Evolutionary conservation across 257 asterid genomes (phyloP), one percentile per base, ranked within the genome.

Genomic region (Scutellaria barbata): DNA sequence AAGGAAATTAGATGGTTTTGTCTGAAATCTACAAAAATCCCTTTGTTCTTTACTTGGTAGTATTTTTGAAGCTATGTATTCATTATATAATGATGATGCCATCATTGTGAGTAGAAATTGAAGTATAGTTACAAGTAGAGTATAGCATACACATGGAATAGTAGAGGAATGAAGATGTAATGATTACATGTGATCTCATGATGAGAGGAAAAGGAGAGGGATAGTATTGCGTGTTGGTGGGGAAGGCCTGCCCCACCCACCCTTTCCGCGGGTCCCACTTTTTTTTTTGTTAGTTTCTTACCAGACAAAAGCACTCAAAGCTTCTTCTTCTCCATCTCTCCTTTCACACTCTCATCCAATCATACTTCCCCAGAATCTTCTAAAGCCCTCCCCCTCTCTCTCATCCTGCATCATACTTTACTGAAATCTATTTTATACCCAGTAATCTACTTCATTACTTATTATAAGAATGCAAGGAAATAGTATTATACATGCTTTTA

Each of bases 261-360:
- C 75, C 88, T 81, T 85, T 79, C 40, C 42, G 72, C 48, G 81
- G 83, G 86, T 0, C 63, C 86, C 83, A 6, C 47, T 39, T 5
- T 11, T 72, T 11, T 72, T 72, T 86, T 79, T 83, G 85, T 72
- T 81, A 81, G 82, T 81, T 77, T 71, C 30, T 77, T 74, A 81
- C 85, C 84, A 79, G 87, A 86, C 89, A 84, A 83, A 86, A 86
- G 87, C 83, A 72, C 54, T 42, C 43, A 65, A 71, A 79, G 77
- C 83, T 79, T 76, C 81, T 81, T 70, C 83, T 74, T 75, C 85
- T 51, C 62, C 77, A 48, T 46, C 81, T 61, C 39, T 61, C 79
- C 78, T 75, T 83, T 77, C 86, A 79, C 81, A 82, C 87, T 45
- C 43, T 70, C 75, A 43, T 63, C 77, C 75, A 78, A 73, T 73